These are phyloP conservation scores for Pseudocercospora cruenta DNA, from an alignment of 2,329 filamentous ascomycete genomes.

Conservation along the genomic window DNA sequence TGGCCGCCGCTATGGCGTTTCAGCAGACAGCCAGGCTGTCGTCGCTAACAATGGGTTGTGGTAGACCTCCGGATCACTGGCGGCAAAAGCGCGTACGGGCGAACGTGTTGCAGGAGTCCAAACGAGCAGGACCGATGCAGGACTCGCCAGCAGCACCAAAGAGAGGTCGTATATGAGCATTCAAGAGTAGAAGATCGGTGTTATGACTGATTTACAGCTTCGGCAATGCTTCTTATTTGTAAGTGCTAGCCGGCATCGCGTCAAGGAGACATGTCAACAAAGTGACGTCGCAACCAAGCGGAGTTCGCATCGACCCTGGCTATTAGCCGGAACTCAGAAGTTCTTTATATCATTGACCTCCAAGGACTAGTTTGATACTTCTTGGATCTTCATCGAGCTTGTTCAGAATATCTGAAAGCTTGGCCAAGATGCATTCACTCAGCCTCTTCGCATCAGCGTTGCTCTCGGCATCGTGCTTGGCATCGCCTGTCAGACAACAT, in stretches of 20 bases:
- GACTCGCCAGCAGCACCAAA: not conserved
- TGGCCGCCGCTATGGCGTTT: not conserved
- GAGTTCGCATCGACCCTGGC: not conserved
- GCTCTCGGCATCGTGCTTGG: slow-evolving; percentile 25
- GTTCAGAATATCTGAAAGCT: not conserved
- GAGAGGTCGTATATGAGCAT: not conserved
- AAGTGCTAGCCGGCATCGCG: not conserved
- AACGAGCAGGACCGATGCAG: not conserved
- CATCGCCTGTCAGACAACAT: slow-evolving; percentile 42
- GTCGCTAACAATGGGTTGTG: not conserved
- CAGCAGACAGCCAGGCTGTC: not conserved
- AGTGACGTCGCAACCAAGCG: slow-evolving; percentile 3
- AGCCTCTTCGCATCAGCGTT: slow-evolving; percentile 8
- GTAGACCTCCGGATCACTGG: not conserved
- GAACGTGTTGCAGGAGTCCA: not conserved
- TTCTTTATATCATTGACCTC: slow-evolving; percentile 3
- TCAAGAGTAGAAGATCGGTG: not conserved
- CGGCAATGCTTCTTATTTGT: not conserved
- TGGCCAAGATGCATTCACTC: slow-evolving; percentile 13
- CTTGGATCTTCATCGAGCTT: not conserved
- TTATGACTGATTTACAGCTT: not conserved
- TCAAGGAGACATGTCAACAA: not conserved
- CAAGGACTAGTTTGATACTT: not conserved
- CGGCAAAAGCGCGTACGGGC: not conserved
- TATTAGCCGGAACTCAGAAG: not conserved